Conservation (phyloP, 2,329 filamentous ascomycete genomes). For the Epichloe bromicola region DNA sequence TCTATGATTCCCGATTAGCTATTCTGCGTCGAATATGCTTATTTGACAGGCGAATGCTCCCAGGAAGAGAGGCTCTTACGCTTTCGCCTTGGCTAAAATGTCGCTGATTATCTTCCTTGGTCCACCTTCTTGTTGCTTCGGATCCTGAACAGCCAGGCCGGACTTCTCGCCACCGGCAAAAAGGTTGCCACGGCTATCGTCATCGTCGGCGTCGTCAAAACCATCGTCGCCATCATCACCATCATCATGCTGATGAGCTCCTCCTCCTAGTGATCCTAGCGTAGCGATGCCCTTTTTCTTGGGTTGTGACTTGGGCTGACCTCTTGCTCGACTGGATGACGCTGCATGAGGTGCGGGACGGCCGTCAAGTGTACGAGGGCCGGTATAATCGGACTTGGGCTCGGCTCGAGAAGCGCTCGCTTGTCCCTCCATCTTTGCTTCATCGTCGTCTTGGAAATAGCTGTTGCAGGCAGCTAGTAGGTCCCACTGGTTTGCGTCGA, state of each 20-base stretch:
- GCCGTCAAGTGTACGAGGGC: conserved; percentile 50
- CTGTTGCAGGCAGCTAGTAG: conserved; percentile 47
- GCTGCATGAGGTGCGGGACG: conserved; percentile 35
- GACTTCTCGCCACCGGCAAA: conserved; percentile 84
- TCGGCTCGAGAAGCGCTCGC: conserved; percentile 3
- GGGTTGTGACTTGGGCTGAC: conserved; percentile 25
- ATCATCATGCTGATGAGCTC: conserved; percentile 36
- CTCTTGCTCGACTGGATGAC: conserved; percentile 16
- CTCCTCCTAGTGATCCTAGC: conserved; percentile 40
- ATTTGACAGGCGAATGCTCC: not conserved
- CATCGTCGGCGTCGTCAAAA: conserved; percentile 40
- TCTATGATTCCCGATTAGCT: conserved; percentile 22
- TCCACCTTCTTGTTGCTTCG: conserved; percentile 30
- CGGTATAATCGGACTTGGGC: conserved; percentile 37
- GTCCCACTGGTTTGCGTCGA: conserved; percentile 54
- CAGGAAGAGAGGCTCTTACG: conserved; percentile 27
- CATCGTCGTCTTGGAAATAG: conserved; percentile 47
- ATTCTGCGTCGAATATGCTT: not conserved
- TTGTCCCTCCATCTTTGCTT: conserved; percentile 26
- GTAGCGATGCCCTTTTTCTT: conserved; percentile 53
- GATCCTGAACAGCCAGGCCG: conserved; percentile 54
- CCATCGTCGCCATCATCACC: conserved; percentile 49
- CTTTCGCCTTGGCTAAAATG: conserved; percentile 50
- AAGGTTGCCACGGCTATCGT: conserved; percentile 50
- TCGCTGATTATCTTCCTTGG: conserved; percentile 46